A percentile compares a stretch with the other conserved stretches of the same genome.
These are phyloP conservation scores for Scutellaria minor DNA, from an alignment of 257 asterid species.

Conservation along the genomic window DNA sequence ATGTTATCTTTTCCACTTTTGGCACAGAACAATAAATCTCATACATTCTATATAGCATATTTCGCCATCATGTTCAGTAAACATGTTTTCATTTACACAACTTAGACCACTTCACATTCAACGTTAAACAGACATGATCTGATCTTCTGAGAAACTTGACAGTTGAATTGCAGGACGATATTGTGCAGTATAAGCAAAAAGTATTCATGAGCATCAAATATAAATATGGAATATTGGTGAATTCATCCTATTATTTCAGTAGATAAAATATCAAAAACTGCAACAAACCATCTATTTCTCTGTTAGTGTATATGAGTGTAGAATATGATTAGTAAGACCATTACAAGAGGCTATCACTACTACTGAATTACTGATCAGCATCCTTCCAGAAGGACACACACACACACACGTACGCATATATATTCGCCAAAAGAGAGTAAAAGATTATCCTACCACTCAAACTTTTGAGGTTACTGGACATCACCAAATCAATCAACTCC, in stretches of 20 bases:
- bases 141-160: background rate
- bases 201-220: conserved; percentile 5
- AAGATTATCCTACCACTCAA: background rate
- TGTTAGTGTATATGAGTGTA: background rate
- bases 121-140: too few species aligned
- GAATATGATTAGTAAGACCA: conserved; percentile 1
- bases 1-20: background rate
- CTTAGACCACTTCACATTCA: too few species aligned
- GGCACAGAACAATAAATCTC: background rate
- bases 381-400: background rate
- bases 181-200: background rate
- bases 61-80: too few species aligned
- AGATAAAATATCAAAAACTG: conserved; percentile 6
- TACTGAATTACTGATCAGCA: background rate
- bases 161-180: conserved; percentile 13
- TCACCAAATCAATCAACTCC: conserved; percentile 15
- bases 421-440: background rate
- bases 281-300: conserved; percentile 2
- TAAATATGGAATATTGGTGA: background rate
- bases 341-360: background rate
- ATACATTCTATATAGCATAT: background rate
- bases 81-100: too few species aligned
- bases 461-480: background rate
- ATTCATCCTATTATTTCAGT: conserved; percentile 6
- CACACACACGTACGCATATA: background rate